phyloP scores from a whole-genome alignment of 2,329 filamentous ascomycete species.

The Cladobotryum protrusum region DNA sequence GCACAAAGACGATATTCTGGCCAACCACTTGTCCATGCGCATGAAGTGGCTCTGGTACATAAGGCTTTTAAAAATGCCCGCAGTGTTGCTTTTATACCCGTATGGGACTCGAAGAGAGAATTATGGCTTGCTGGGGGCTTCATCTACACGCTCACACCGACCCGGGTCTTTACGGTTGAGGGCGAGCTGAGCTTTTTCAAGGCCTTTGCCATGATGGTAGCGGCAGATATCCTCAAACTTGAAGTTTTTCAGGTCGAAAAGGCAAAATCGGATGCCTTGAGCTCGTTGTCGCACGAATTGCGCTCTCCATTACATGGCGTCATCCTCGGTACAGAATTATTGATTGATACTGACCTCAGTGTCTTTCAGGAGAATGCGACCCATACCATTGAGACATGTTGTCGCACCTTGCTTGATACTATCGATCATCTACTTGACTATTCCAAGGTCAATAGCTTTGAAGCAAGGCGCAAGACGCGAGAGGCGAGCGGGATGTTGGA shows the following conservation, averaged over 20 bases:
- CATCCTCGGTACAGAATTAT: slow-evolving; percentile 45
- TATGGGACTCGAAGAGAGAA: slow-evolving; percentile 41
- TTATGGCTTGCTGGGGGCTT: slow-evolving; percentile 46
- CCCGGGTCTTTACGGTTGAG: slow-evolving; percentile 37
- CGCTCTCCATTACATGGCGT: slow-evolving; percentile 56
- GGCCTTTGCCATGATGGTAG: slow-evolving; percentile 48
- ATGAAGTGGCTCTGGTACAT: slow-evolving; percentile 22
- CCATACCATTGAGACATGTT: slow-evolving; percentile 44
- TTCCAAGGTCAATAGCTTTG: slow-evolving; percentile 42
- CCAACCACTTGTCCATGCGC: slow-evolving; percentile 7
- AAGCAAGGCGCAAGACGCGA: slow-evolving; percentile 19
- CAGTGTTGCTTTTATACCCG: slow-evolving; percentile 40
- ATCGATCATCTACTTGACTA: slow-evolving; percentile 50
- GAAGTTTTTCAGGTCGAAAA: slow-evolving; percentile 32
- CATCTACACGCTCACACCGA: slow-evolving; percentile 39
- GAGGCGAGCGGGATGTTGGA: not conserved
- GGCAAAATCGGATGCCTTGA: slow-evolving; percentile 52
- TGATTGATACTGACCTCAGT: slow-evolving; percentile 44
- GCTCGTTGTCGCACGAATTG: slow-evolving; percentile 56
- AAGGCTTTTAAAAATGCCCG: slow-evolving; percentile 36
- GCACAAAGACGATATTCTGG: not conserved
- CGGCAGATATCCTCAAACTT: slow-evolving; percentile 48
- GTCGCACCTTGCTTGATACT: slow-evolving; percentile 46
- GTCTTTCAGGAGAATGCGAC: slow-evolving; percentile 41
- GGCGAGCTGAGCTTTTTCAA: slow-evolving; percentile 46